Base-by-base conservation (phyloP, 2,329 filamentous ascomycete genomes). In the Fusarium tupiense region DNA sequence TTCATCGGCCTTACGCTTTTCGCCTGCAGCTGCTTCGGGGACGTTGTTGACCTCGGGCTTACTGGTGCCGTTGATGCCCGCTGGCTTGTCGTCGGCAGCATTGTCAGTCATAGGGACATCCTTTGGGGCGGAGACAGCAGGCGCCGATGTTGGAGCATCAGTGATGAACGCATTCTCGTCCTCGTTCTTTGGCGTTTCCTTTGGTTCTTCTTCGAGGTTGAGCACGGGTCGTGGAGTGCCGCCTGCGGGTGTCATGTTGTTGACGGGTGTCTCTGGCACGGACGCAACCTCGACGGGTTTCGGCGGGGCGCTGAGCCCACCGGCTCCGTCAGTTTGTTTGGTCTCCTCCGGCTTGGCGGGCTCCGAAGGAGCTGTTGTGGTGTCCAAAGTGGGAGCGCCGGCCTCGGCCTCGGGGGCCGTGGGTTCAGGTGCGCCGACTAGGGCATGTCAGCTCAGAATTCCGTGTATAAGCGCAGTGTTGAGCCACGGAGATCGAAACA, bases 1-100 rank as follows among this genome's bases (percentile, higher is more conserved):
- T 12, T 82, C 79, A 3, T 81, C 80, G 19, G 85, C 81, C 77
- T 86, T 87, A 75, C 85, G 82, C 77, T 84, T 84, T 53, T 81
- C 80, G 40, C 80, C 79, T 3, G 72, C 75, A 10, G 67, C 60
- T 17, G 64, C 75, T 24, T 79, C 70, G 31, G 38, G 46, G 20
- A 65, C 46, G 31, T 74, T 75, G 63, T 72, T 78, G 59, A 67
- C 54, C 22, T 66, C 61, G 8, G 66, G 26, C 62, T 79, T 72
- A 64, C 37, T 54, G 10, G 64, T 41, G 59, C 73, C 77, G 64
- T 77, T 80, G 59, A 71, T 54, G 20, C 57, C 70, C 19, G 61
- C 62, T 37, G 64, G 40, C 43, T 64, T 60, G 40, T 68, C 69
- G 40, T 69, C 68, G 13, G 69, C 59, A 37, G 72, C 56, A 31